Evolutionary conservation across 257 asterid species (phyloP).

Genomic region (Primulina tabacum): DNA sequence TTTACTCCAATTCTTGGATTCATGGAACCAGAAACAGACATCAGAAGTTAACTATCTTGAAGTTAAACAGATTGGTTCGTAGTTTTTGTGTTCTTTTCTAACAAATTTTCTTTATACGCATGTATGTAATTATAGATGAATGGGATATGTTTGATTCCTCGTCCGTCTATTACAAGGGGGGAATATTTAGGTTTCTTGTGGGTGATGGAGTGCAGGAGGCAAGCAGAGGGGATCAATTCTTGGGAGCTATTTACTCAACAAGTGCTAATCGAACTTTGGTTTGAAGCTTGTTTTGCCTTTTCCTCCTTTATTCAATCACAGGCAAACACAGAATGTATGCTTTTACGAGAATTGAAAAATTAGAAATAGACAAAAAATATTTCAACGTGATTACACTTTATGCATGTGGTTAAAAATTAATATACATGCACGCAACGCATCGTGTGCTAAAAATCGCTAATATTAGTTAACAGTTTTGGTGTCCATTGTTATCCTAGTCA

Average conservation of each 20-base stretch:
- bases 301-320: constrained; percentile 17
- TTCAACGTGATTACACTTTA: no score
- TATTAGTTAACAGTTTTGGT: no score
- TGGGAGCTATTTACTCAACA: constrained; percentile 20
- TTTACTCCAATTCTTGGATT: constrained; percentile 34
- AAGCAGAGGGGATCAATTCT: constrained; percentile 31
- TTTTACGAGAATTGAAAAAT: background rate
- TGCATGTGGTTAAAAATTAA: no score
- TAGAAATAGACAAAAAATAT: background rate
- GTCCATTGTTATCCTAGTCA: no score
- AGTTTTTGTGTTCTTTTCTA: no score
- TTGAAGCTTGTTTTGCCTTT: constrained; percentile 16
- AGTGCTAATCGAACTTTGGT: constrained; percentile 17
- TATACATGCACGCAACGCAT: no score
- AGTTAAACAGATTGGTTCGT: no score
- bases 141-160: constrained; percentile 4
- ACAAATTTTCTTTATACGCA: no score
- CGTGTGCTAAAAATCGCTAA: no score
- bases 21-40: constrained; percentile 47
- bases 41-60: constrained; percentile 23
- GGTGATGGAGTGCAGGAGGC: constrained; percentile 31
- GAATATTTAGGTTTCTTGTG: constrained; percentile 80
- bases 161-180: constrained; percentile 35
- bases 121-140: background rate
- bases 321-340: constrained; percentile 3